Evolutionary conservation across 306 rosid genomes (phyloP), one percentile per base, ranked within the genome.

Genomic region (Gillenia trifoliata): DNA sequence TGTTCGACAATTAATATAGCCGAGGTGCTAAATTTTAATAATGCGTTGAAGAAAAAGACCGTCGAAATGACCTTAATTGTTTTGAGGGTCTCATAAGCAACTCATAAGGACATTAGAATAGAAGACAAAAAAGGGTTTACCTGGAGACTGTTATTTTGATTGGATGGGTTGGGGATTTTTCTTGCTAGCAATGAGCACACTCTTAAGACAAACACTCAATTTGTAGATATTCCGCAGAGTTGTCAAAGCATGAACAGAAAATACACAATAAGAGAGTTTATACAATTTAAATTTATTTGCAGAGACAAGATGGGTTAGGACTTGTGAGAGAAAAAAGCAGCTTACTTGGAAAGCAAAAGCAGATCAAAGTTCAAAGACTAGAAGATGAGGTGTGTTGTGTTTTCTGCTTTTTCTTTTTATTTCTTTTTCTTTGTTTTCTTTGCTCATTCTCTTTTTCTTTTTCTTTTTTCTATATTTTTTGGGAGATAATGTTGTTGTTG

Each of bases 401-500:
- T 73, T 69, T 19, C 68, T 81, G 74, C 77, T 83, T 70, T 76
- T 68, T 76, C 59, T 38, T 67, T 74, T 82, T 74, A 22, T 77
- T 79, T 81, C 77, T 23, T 70, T 78, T 84, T 77, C 33, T 29
- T 73, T 83, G 82, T 76, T 78, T 84, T 77, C 33, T 29, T 73
- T 83, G 82, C 74, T 54, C 22, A 16, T 34, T 57, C 6, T 77
- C 30, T 76, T 74, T 80, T 87, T 81, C 71, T 82, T 83, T 83
- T 84, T 82, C 68, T 81, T 85, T 83, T 59, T 81, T 71, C 22
- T 11, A 68, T 79, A 40, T 76, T 76, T 65, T 49, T 64, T 34
- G 73, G 83, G 88, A 80, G 86, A 82, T 76, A 82, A 82, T 84
- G 81, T 75, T 86, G 84, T 77, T 89, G 84, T 89, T 81, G 94